phyloP scores from a whole-genome alignment of 1,139 yeast species.

The Protomyces arabidopsidicola region DNA sequence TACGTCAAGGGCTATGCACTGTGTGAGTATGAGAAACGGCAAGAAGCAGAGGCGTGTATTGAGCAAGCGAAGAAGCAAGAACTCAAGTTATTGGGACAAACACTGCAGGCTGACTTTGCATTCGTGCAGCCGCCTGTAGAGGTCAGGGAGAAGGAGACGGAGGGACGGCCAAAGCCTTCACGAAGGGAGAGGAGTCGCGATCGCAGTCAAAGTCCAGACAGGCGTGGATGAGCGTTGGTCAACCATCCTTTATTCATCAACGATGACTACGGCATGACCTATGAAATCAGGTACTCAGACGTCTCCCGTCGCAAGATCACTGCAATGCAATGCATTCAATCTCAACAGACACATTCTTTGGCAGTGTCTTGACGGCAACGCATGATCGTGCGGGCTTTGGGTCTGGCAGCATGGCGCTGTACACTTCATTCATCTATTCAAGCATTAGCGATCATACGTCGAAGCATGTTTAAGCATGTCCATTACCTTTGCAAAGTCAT shows the following conservation, averaged over 20 bases:
- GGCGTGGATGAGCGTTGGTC: background rate
- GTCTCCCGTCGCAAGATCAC: slow-evolving; percentile 7
- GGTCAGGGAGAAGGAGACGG: slow-evolving; percentile 15
- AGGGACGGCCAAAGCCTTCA: background rate
- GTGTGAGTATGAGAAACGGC: slow-evolving; percentile 40
- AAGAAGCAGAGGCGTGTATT: slow-evolving; percentile 43
- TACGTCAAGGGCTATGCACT: slow-evolving; percentile 47
- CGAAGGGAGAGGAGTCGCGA: slow-evolving; percentile 25
- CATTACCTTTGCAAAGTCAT: slow-evolving; percentile 46
- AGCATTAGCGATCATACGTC: slow-evolving; percentile 42
- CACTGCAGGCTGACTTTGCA: slow-evolving; percentile 42
- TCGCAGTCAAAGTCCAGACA: slow-evolving; percentile 31
- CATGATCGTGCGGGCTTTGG: slow-evolving; percentile 51
- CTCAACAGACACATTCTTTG: slow-evolving; percentile 36
- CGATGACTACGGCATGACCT: background rate
- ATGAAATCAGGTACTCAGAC: background rate
- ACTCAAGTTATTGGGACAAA: slow-evolving; percentile 40
- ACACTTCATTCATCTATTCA: slow-evolving; percentile 58
- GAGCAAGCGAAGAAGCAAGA: slow-evolving; percentile 37
- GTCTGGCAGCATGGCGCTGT: slow-evolving; percentile 46
- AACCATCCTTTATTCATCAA: background rate
- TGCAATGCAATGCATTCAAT: slow-evolving; percentile 36
- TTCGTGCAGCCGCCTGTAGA: slow-evolving; percentile 39
- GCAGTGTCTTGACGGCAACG: slow-evolving; percentile 36
- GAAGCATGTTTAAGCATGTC: no score